These are phyloP conservation scores for Vaccinium myrtillus DNA, from an alignment of 148 eudicot genomes.

Conservation along the genomic window DNA sequence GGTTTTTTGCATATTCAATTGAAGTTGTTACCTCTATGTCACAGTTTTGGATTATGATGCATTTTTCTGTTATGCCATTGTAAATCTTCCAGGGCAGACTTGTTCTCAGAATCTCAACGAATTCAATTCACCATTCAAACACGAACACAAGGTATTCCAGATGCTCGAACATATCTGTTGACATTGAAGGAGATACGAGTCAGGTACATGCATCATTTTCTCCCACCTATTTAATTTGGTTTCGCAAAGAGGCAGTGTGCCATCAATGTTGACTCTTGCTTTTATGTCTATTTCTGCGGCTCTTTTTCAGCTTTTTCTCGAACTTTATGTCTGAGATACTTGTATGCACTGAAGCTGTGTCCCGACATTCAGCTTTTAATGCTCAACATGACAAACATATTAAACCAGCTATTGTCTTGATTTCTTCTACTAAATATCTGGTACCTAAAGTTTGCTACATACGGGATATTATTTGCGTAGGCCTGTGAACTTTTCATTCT, in stretches of 20 bases:
- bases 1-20: not conserved
- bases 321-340: not conserved
- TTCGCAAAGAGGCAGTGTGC: not conserved
- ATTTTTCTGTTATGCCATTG: not conserved
- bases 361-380: not conserved
- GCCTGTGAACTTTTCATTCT: too few species aligned
- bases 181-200: slow-evolving; percentile 70
- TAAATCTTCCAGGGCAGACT: slow-evolving; percentile 58
- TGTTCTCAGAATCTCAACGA: slow-evolving; percentile 75
- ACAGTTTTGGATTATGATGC: not conserved
- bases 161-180: slow-evolving; percentile 75
- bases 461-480: not conserved
- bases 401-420: not conserved
- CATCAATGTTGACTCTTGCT: not conserved
- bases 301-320: not conserved
- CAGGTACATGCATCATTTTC: slow-evolving; percentile 49
- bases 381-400: not conserved
- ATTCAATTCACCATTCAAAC: slow-evolving; percentile 70
- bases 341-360: not conserved
- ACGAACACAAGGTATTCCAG: slow-evolving; percentile 61
- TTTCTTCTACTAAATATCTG: not conserved
- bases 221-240: not conserved
- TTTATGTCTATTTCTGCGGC: not conserved
- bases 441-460: not conserved
- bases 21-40: not conserved